Percentiles rank a stretch among this genome's conserved stretches.
Conservation (phyloP, 805 yeast species). For the Monosporozyma unispora region DNA sequence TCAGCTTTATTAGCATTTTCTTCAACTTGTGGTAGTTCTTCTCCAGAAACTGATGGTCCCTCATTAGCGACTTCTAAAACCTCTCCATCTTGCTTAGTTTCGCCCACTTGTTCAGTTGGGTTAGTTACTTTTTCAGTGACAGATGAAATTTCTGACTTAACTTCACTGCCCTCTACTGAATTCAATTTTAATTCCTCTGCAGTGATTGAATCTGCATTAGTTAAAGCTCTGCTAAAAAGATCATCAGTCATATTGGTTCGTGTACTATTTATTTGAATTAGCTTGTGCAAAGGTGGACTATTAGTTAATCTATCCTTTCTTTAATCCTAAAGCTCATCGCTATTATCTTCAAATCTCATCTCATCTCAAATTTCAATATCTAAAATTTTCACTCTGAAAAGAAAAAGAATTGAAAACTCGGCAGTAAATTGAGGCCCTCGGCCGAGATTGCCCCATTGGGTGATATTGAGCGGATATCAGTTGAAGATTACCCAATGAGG, state of each 20-base stretch:
- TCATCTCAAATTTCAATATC: neutral
- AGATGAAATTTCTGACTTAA: neutral
- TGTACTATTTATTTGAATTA: too few relatives aligned
- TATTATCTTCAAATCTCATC: neutral
- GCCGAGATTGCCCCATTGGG: neutral
- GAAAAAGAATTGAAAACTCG: neutral
- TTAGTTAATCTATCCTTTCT: too few relatives aligned
- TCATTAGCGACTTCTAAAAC: too few relatives aligned
- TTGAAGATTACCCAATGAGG: neutral
- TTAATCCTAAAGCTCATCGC: neutral
- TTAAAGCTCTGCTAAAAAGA: conserved; percentile 4
- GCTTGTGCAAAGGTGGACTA: too few relatives aligned
- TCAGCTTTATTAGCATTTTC: neutral
- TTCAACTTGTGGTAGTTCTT: neutral
- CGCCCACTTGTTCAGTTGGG: neutral
- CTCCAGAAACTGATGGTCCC: neutral
- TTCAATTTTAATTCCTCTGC: conserved; percentile 5
- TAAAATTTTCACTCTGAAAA: neutral
- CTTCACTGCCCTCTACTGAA: neutral
- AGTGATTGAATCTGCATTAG: neutral
- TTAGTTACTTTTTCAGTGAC: too few relatives aligned
- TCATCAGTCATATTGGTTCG: conserved; percentile 8
- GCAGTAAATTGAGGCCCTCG: neutral
- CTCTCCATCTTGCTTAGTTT: too few relatives aligned
- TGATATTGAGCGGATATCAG: too few relatives aligned